phyloP scores from a whole-genome alignment of 257 asterid genomes.

The Solanum chmielewskii region DNA sequence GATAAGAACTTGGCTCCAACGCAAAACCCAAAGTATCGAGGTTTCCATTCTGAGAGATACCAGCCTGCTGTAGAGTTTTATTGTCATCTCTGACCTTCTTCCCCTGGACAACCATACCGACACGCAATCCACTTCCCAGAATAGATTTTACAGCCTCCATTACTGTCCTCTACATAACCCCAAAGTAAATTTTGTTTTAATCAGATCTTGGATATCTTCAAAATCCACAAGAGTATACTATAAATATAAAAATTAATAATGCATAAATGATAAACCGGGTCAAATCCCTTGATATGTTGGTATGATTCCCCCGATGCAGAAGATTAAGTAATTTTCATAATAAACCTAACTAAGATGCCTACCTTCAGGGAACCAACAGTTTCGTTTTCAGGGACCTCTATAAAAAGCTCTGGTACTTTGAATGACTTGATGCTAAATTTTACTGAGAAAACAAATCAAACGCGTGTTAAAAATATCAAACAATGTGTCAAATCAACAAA shows the following conservation, averaged over 20 bases:
- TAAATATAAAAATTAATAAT: neutral
- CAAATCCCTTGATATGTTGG: neutral
- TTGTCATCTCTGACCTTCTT: conserved; percentile 64
- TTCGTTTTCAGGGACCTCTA: conserved; percentile 90
- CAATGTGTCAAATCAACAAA: neutral
- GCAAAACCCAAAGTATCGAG: conserved; percentile 54
- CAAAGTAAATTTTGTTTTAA: neutral
- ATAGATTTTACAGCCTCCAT: conserved; percentile 63
- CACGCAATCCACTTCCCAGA: conserved; percentile 54
- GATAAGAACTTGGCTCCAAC: conserved; percentile 39
- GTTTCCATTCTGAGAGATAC: conserved; percentile 43
- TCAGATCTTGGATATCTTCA: neutral
- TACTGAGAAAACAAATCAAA: conserved; percentile 37
- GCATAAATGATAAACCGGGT: neutral
- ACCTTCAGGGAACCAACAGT: conserved; percentile 94
- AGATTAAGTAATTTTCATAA: neutral
- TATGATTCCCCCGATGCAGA: neutral
- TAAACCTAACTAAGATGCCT: neutral
- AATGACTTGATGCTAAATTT: conserved; percentile 84
- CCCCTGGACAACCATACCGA: conserved; percentile 67
- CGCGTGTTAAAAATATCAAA: neutral
- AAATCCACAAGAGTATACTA: neutral
- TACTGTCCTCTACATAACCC: conserved; percentile 43
- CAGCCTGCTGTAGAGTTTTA: conserved; percentile 62
- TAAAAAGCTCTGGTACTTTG: conserved; percentile 85